Evolutionary conservation across 139 green algal species (phyloP), one percentile per base, ranked within the genome.

Genomic region (Volvox africanus): DNA sequence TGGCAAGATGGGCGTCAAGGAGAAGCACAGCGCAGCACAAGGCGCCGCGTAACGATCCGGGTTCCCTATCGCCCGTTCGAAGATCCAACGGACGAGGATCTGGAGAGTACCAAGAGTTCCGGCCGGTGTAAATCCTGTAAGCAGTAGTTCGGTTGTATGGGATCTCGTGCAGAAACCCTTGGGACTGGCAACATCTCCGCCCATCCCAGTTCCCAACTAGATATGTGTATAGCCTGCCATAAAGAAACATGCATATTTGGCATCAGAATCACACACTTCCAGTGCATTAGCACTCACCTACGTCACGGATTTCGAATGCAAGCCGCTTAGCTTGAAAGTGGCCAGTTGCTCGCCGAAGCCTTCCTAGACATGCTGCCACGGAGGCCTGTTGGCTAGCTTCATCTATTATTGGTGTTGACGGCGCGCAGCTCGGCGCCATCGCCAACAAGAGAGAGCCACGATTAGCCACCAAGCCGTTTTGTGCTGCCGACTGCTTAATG

Each of bases 241-340:
- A 5, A 9, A 55, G 44, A 14, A 55, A 55, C 9, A 55, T 55
- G 44, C 5, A 55, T 55, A 55, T 9, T 36, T 61, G 76, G 71
- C 71, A n/a, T 37, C 20, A 20, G 71, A 20, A 37, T 79, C 71
- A 16, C 24, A 28, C 65, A 73, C 24, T 30, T 30, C 21, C 65
- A 16, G 65, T 9, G 65, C 71, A 79, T 79, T 22, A 61, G 44
- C 32, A 81, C 82, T 62, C 21, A 88, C 82, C 82, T 32, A 88
- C 67, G 21, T 88, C 83, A 9, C 83, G 35, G 12, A 88, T 80
- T 61, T 88, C 83, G 19, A 81, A 88, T 28, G 83, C 83, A 12
- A 88, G 67, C 2, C 83, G 67, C 83, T 88, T 88, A 0, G 83
- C 67, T 28, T 88, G 83, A 24, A 88, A 88, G 67, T 88, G 83